These are phyloP conservation scores for Myxozyma melibiosi DNA, from an alignment of 805 yeast species.

Conservation along the genomic window DNA sequence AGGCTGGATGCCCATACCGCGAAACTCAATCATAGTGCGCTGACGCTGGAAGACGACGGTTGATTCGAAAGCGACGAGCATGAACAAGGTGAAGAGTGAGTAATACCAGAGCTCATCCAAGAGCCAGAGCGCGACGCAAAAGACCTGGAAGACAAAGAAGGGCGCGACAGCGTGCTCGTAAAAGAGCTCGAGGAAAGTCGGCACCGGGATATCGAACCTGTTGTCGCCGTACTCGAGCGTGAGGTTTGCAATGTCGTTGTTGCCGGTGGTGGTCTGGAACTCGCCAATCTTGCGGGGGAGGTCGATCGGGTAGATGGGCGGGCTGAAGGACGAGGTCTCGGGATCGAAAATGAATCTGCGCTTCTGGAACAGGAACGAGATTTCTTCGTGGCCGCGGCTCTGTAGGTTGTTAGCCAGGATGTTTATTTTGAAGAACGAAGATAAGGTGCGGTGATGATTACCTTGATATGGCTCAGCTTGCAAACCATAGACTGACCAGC, in stretches of 20 bases:
- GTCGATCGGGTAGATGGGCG: slow-evolving; percentile 73
- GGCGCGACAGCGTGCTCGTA: slow-evolving; percentile 99
- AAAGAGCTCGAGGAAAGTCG: slow-evolving; percentile 85
- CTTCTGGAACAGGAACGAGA: slow-evolving; percentile 84
- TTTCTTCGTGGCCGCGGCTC: slow-evolving; percentile 62
- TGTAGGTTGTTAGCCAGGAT: background rate
- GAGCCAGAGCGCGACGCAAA: slow-evolving; percentile 93
- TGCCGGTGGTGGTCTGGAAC: slow-evolving; percentile 60
- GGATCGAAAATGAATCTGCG: slow-evolving; percentile 78
- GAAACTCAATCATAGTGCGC: slow-evolving; percentile 90
- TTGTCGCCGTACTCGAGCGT: slow-evolving; percentile 76
- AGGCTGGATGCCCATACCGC: slow-evolving; percentile 96
- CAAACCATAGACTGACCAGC: slow-evolving; percentile 84
- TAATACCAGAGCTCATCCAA: slow-evolving; percentile 97
- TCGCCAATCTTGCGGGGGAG: slow-evolving; percentile 35
- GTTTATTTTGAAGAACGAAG: background rate
- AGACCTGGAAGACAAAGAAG: slow-evolving; percentile 92
- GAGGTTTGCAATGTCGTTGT: slow-evolving; percentile 45
- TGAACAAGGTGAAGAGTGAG: slow-evolving; percentile 85
- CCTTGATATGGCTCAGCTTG: slow-evolving; percentile 22
- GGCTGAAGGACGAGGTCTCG: slow-evolving; percentile 60
- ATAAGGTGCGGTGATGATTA: too few species aligned
- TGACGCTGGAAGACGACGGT: slow-evolving; percentile 96
- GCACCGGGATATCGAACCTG: slow-evolving; percentile 92
- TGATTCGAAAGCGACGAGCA: slow-evolving; percentile 90